Base-by-base conservation (phyloP, 345 rosid genomes). In the Clausena lansium region DNA sequence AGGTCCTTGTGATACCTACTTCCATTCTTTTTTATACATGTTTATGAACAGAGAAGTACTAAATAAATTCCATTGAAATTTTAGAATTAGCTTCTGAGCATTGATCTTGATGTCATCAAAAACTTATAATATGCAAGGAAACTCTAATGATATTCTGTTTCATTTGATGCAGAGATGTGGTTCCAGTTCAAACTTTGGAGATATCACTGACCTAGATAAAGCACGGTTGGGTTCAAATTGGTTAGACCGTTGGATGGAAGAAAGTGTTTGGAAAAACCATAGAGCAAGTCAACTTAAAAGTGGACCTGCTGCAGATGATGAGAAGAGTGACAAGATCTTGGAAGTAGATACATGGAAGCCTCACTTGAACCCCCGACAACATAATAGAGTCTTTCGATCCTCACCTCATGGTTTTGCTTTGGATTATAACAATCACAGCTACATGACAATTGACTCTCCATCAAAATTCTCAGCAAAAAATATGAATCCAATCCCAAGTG, bases 341-440 rank as follows among this genome's bases (percentile, higher is more conserved):
- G 97, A 94, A 83, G 95, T 97, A 2, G 99, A 94, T 77, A 96
- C 99, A 33, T 96, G 99, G 99, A 94, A 87, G 87, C 97, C 98
- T 62, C 90, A 71, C 77, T 83, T 82, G 71, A 79, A 81, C 75
- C 78, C 85, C 75, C 89, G 70, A 27, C 77, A 67, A 39, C 73
- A 81, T 59, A 55, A 27, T 54, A 81, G 81, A 79, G 79, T 57
- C 65, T 77, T 77, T 60, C 71, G 76, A 24, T 35, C 70, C 32
- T 65, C 90, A 27, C 84, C 74, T 24, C 78, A 63, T 19, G 55
- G 73, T 30, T 41, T 72, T 17, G 60, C 83, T 13, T 80, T 84
- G 36, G 91, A 83, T 60, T 81, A 80, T 72, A 83, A 62, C 50
- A 81, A 77, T 47, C 83, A 86, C 52, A 91, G 84, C 82, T 87